Base-by-base conservation (phyloP, 2,329 filamentous ascomycete species). In the Thelonectria blattea region DNA sequence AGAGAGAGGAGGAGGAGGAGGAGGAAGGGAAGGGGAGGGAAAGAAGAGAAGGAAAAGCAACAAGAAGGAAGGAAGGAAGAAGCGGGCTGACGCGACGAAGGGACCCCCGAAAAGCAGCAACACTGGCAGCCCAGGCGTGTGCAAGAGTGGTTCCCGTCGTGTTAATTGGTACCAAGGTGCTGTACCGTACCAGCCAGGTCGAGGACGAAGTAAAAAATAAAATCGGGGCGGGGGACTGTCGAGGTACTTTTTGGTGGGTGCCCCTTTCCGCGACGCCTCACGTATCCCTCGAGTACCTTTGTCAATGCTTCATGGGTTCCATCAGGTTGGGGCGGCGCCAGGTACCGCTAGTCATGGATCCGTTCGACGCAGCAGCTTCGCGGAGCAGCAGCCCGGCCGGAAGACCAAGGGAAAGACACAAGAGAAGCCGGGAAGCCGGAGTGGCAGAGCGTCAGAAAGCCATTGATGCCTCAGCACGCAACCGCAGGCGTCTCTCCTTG, bases 81-180 rank as follows among this genome's bases (percentile, higher is more conserved):
- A 66, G 66, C 63, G 61, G 66, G 67, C 68, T 71, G 70, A 66
- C 71, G 72, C 72, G 69, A 69, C 65, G 64, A 62, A 54, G 65
- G 67, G 66, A 64, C 64, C 68, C 69, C 67, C 66, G 66, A 58
- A 64, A 65, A 71, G 69, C 68, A 70, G 69, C 27, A 30, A 30
- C 27, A 30, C 27, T 10, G 71, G 67, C 56, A 62, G 56, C 37
- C 30, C 27, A 54, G 57, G 60, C 46, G 57, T 57, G 60, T 47
- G 52, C 46, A 47, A 50, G 46, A 50, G 54, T 56, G 54, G 48
- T 45, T 49, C 42, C 46, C 39, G 46, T 56, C 47, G 46, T 45
- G 39, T 42, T 56, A 50, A 48, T 56, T 60, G 50, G 58, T 47
- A 55, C 58, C 18, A 20, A 47, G 37, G 37, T 34, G 52, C 56